These are phyloP conservation scores for Neonectria sp. DNA, from an alignment of 2,329 filamentous ascomycete species.

Conservation along the genomic window DNA sequence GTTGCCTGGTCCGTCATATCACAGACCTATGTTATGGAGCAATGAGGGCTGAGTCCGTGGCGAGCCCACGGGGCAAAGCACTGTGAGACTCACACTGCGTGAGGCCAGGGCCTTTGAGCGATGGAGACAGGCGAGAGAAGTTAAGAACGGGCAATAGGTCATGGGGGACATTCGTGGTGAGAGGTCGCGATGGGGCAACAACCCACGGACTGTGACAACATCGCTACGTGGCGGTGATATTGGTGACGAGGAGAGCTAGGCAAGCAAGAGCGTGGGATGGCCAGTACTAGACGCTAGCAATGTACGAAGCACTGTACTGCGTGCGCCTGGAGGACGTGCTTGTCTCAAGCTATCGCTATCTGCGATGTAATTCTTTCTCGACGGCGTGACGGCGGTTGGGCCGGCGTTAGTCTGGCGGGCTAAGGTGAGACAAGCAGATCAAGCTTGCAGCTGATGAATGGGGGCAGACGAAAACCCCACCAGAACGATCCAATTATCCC, in stretches of 20 bases:
- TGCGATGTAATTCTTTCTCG: conserved; percentile 15
- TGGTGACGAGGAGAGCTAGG: conserved; percentile 7
- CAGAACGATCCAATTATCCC: conserved; percentile 9
- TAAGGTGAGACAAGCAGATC: conserved; percentile 37
- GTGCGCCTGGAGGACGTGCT: conserved; percentile 10
- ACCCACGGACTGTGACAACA: conserved; percentile 2
- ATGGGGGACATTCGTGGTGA: conserved; percentile 8
- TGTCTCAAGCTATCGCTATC: conserved; percentile 7
- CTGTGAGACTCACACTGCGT: background rate
- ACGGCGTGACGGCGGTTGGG: conserved; percentile 7
- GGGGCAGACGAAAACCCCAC: conserved; percentile 1
- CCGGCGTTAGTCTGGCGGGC: conserved; percentile 21
- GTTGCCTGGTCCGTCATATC: background rate
- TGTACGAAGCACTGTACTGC: conserved; percentile 9
- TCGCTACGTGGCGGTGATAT: conserved; percentile 27
- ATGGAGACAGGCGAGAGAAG: conserved; percentile 2
- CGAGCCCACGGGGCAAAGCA: background rate
- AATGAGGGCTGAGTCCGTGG: background rate
- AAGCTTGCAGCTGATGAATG: conserved; percentile 32
- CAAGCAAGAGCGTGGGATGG: background rate
- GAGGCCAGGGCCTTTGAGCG: background rate
- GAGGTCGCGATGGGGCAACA: conserved; percentile 8
- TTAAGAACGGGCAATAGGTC: background rate
- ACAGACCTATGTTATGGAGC: background rate
- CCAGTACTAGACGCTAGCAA: conserved; percentile 12